Percentiles rank a stretch among this genome's conserved stretches.
Evolutionary conservation across 2,329 filamentous ascomycete species (phyloP).

Genomic region (Aspergillus neoniger): DNA sequence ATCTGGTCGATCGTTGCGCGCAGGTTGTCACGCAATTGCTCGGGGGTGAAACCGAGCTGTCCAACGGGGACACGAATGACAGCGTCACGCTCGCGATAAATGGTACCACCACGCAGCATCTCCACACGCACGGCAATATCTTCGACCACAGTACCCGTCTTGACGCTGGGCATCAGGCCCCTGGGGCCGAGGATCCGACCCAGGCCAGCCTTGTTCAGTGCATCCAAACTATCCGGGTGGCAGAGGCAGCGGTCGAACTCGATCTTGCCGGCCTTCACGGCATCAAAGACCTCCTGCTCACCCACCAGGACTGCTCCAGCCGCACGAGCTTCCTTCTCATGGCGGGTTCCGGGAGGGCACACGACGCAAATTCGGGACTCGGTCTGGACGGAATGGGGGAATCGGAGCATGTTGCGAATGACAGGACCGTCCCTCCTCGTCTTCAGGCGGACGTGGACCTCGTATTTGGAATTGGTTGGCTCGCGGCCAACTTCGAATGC

Average conservation of each 20-base stretch:
- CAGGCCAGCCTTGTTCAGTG: conserved; percentile 77
- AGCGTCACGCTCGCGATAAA: conserved; percentile 83
- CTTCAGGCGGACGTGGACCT: conserved; percentile 78
- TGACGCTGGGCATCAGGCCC: conserved; percentile 88
- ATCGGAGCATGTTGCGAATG: conserved; percentile 80
- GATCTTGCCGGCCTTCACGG: conserved; percentile 73
- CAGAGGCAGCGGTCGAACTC: conserved; percentile 89
- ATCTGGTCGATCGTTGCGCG: conserved; percentile 72
- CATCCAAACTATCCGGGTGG: conserved; percentile 74
- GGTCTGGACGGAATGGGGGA: conserved; percentile 87
- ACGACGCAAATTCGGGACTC: conserved; percentile 89
- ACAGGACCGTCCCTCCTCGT: conserved; percentile 84
- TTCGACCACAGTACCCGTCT: conserved; percentile 84
- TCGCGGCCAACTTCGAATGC: conserved; percentile 86
- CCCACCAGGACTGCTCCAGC: conserved; percentile 83
- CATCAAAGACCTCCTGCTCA: conserved; percentile 80
- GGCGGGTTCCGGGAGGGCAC: conserved; percentile 75
- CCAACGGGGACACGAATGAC: conserved; percentile 89
- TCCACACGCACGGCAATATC: conserved; percentile 74
- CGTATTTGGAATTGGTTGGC: conserved; percentile 78
- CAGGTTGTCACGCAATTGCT: conserved; percentile 83
- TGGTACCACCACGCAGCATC: conserved; percentile 78
- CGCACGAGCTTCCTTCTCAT: conserved; percentile 70
- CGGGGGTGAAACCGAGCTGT: conserved; percentile 83
- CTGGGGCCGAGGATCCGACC: conserved; percentile 82